These are phyloP conservation scores for Coniochaeta ligniaria DNA, from an alignment of 2,329 filamentous ascomycete genomes.

Conservation along the genomic window DNA sequence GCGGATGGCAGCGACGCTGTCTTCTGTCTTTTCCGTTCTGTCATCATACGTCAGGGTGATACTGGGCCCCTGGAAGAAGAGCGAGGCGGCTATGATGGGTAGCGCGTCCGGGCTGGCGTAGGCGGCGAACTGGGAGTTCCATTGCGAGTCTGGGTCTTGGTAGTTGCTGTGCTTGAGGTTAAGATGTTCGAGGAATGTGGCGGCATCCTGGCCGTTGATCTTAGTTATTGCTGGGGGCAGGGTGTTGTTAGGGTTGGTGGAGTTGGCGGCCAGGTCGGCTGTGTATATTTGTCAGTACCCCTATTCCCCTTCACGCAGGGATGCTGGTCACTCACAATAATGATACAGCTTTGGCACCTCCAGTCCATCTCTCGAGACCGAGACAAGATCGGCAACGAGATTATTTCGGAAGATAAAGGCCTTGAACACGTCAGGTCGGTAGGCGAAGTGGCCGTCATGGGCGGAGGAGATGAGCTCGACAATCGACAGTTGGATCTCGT, in stretches of 20 bases:
- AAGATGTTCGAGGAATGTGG: constrained; percentile 38
- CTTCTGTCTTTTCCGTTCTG: constrained; percentile 18
- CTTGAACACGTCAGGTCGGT: constrained; percentile 44
- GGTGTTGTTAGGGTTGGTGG: constrained; percentile 20
- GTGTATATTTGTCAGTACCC: not conserved
- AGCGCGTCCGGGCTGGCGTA: constrained; percentile 16
- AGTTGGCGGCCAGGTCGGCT: constrained; percentile 15
- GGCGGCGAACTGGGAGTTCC: constrained; percentile 23
- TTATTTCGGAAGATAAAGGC: constrained; percentile 38
- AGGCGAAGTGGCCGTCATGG: constrained; percentile 60
- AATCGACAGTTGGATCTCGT: constrained; percentile 47
- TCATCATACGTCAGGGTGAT: constrained; percentile 25
- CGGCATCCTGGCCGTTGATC: constrained; percentile 51
- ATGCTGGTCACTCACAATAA: constrained; percentile 25
- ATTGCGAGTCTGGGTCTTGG: constrained; percentile 52
- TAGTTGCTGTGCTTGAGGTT: constrained; percentile 34
- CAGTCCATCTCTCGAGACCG: constrained; percentile 52
- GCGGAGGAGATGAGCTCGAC: constrained; percentile 43
- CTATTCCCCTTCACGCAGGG: not conserved
- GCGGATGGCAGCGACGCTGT: constrained; percentile 17
- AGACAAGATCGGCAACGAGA: constrained; percentile 38
- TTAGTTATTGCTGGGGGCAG: constrained; percentile 39
- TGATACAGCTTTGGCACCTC: constrained; percentile 51
- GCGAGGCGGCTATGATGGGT: constrained; percentile 14
- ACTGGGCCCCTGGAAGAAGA: constrained; percentile 19